These are phyloP conservation scores for Acer yangbiense DNA, from an alignment of 345 rosid species.

Conservation along the genomic window DNA sequence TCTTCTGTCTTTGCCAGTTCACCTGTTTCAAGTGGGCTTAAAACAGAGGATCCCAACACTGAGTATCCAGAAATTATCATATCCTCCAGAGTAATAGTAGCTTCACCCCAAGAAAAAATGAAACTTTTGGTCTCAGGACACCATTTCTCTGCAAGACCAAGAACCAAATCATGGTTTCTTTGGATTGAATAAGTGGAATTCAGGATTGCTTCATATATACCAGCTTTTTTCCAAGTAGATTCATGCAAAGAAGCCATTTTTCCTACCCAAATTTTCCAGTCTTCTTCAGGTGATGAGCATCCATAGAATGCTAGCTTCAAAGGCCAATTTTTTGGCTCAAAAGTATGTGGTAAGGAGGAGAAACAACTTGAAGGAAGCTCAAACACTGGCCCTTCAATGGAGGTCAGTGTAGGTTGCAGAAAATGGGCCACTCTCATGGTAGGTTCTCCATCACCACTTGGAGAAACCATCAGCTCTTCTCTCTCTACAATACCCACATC, in stretches of 20 bases:
- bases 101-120: slow-evolving; percentile 60
- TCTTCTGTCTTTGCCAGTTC: slow-evolving; percentile 22
- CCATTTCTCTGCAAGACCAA: slow-evolving; percentile 52
- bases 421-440: too few species aligned
- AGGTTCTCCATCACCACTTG: too few species aligned
- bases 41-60: slow-evolving; percentile 44
- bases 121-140: slow-evolving; percentile 51
- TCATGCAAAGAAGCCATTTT: slow-evolving; percentile 36
- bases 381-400: slow-evolving; percentile 19
- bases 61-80: slow-evolving; percentile 43
- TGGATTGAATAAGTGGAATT: slow-evolving; percentile 36
- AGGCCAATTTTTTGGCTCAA: slow-evolving; percentile 29
- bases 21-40: slow-evolving; percentile 23
- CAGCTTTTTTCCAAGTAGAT: slow-evolving; percentile 44
- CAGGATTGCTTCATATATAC: slow-evolving; percentile 46
- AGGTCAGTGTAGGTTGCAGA: background rate
- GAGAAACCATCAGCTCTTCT: too few species aligned
- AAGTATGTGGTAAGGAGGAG: background rate
- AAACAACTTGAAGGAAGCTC: slow-evolving; percentile 29
- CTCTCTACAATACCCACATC: too few species aligned
- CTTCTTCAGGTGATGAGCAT: slow-evolving; percentile 34
- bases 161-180: slow-evolving; percentile 33
- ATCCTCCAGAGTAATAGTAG: slow-evolving; percentile 54
- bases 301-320: slow-evolving; percentile 26
- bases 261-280: slow-evolving; percentile 50